These are phyloP conservation scores for Penicillium corylophilum DNA, from an alignment of 2,329 filamentous ascomycete genomes.

Conservation along the genomic window DNA sequence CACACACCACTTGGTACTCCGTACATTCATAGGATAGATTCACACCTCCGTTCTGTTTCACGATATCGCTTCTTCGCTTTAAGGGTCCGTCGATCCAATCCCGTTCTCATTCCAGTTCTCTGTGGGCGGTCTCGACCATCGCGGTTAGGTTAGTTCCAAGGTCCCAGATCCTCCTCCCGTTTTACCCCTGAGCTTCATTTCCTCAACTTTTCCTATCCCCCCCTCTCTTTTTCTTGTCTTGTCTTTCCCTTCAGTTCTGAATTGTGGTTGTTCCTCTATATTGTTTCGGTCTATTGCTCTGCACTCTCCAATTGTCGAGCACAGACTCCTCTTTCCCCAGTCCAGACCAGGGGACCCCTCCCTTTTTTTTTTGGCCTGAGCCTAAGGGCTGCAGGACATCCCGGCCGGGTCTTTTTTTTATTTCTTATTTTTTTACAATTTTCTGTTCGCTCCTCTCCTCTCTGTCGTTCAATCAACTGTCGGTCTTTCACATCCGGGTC, in stretches of 20 bases:
- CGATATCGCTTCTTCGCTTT: neutral
- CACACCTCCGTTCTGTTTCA: neutral
- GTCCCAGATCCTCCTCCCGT: constrained; percentile 1
- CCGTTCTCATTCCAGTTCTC: constrained; percentile 9
- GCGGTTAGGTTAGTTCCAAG: neutral
- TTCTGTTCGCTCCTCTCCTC: neutral
- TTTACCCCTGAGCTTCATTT: constrained; percentile 4
- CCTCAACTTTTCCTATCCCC: constrained; percentile 5
- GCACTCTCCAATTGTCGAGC: constrained; percentile 10
- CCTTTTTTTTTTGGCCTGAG: constrained; percentile 14
- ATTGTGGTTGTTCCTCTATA: constrained; percentile 1
- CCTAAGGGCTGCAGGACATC: constrained; percentile 28
- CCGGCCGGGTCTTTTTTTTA: constrained; percentile 11
- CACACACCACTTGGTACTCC: neutral
- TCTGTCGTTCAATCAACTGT: constrained; percentile 12
- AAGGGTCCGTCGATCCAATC: constrained; percentile 6
- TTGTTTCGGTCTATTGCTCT: neutral
- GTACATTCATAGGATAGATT: neutral
- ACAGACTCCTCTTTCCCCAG: constrained; percentile 13
- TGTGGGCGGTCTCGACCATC: constrained; percentile 4
- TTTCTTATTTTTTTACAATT: neutral
- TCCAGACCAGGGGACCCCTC: constrained; percentile 12
- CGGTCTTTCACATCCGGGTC: constrained; percentile 10
- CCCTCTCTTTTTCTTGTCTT: neutral
- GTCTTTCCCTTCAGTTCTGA: neutral